These are phyloP conservation scores for Alternaria angustiovoidea DNA, from an alignment of 2,329 filamentous ascomycete genomes.

Conservation along the genomic window DNA sequence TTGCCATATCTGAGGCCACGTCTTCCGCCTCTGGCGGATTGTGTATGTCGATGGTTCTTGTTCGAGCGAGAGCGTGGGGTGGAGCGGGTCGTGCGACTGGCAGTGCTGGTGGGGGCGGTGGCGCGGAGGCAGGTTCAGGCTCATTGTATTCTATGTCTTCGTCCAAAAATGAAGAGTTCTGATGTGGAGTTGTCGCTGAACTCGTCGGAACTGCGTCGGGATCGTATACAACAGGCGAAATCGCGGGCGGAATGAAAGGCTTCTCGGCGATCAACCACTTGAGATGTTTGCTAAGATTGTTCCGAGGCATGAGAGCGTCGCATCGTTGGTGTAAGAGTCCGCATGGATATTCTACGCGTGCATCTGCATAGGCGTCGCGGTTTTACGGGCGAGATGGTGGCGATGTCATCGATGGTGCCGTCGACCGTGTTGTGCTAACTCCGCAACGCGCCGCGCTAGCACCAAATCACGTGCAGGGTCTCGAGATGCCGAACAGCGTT, in stretches of 20 bases:
- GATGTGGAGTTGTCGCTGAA: slow-evolving; percentile 31
- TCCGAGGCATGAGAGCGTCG: slow-evolving; percentile 55
- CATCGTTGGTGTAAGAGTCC: slow-evolving; percentile 31
- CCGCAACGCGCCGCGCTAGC: slow-evolving; percentile 32
- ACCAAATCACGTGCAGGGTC: slow-evolving; percentile 38
- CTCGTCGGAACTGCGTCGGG: slow-evolving; percentile 31
- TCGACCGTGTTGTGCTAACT: slow-evolving; percentile 32
- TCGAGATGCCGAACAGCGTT: background rate
- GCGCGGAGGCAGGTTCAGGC: slow-evolving; percentile 16
- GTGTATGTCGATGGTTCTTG: slow-evolving; percentile 38
- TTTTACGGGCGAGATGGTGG: slow-evolving; percentile 30
- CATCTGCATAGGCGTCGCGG: slow-evolving; percentile 17
- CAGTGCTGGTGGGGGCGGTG: slow-evolving; percentile 22
- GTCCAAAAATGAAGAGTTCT: slow-evolving; percentile 14
- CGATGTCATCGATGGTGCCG: slow-evolving; percentile 22
- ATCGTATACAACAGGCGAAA: slow-evolving; percentile 40
- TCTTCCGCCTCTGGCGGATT: slow-evolving; percentile 22
- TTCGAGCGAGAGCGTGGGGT: slow-evolving; percentile 29
- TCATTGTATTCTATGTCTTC: slow-evolving; percentile 32
- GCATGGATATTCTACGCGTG: slow-evolving; percentile 37
- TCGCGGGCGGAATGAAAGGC: slow-evolving; percentile 54
- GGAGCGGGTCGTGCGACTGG: slow-evolving; percentile 25
- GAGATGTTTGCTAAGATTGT: slow-evolving; percentile 59
- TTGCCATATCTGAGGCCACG: slow-evolving; percentile 51
- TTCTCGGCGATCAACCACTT: slow-evolving; percentile 58